Evolutionary conservation across 306 rosid genomes (phyloP), one percentile per base, ranked within the genome.

Genomic region (Acacia crassicarpa): DNA sequence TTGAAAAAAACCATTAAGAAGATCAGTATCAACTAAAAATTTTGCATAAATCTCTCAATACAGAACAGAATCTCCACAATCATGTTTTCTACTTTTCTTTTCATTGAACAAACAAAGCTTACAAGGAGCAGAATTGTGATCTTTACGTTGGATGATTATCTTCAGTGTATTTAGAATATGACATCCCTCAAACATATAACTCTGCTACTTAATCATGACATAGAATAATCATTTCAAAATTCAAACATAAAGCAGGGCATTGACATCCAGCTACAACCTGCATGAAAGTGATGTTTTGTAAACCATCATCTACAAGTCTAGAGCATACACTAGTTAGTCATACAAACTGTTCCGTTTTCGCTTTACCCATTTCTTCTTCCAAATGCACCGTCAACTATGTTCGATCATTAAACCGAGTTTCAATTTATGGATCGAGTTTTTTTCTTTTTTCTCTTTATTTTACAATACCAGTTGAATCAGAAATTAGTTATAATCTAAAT

Each of bases 331-430:
- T 43, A 70, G 30, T 40, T 30, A 65, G 23, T 66, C 58, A 66
- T 80, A 66, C 75, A 80, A 67, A 80, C 19, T 69, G 19, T 43
- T 58, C n/a, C 40, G 78, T 49, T 68, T 61, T 66, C 43, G 78
- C 67, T 69, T 54, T n/a, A 72, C 72, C 82, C 58, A 72, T 59
- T 67, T 79, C 65, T 10, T 48, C 46, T 80, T 77, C 76, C 77
- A 41, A 76, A 78, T 87, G 67, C 74, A 69, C 70, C 68, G 59
- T 25, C 72, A 83, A 82, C 84, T 41, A 68, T 41, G 76, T 49
- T 68, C 61, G 74, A 74, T 70, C 20, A 58, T 41, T 77, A 33
- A 78, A 81, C 79, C 17, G 2, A 62, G 65, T 76, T 27, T 62
- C 75, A 83, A 62, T 78, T 25, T 62, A 84, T 54, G 74, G 16